Conservation (phyloP, 2,329 filamentous ascomycete genomes). For the Helotiales sp. region DNA sequence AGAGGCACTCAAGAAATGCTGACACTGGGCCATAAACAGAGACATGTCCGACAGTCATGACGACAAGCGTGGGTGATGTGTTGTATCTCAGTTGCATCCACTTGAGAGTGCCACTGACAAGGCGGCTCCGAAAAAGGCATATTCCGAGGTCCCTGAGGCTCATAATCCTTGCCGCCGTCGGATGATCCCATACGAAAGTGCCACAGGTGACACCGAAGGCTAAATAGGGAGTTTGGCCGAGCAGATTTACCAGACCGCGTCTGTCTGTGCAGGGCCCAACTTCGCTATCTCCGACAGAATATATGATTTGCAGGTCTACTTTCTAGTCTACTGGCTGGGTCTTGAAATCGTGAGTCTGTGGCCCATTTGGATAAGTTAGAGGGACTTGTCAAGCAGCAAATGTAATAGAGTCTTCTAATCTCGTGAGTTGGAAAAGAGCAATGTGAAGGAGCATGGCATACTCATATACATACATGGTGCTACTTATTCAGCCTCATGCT, state of each 20-base stretch:
- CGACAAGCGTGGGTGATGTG: neutral
- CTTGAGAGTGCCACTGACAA: neutral
- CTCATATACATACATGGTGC: neutral
- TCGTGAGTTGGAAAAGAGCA: neutral
- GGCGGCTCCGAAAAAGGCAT: neutral
- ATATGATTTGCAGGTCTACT: neutral
- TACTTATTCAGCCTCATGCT: neutral
- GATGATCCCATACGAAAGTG: neutral
- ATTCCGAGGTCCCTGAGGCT: conserved; percentile 3
- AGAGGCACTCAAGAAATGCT: neutral
- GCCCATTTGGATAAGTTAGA: neutral
- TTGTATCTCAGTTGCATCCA: neutral
- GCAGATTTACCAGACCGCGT: neutral
- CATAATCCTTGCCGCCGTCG: neutral
- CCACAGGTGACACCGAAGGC: conserved; percentile 5
- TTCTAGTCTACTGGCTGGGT: neutral
- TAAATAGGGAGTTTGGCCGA: neutral
- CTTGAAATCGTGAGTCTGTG: neutral
- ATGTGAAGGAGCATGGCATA: neutral
- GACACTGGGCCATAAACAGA: neutral
- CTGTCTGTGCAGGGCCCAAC: neutral
- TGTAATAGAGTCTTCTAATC: neutral
- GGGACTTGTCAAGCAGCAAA: neutral
- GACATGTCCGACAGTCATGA: neutral
- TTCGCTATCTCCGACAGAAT: neutral